These are phyloP conservation scores for Pilatotrama ljubarskyi DNA, from an alignment of 768 basidiomycete species.

Conservation along the genomic window DNA sequence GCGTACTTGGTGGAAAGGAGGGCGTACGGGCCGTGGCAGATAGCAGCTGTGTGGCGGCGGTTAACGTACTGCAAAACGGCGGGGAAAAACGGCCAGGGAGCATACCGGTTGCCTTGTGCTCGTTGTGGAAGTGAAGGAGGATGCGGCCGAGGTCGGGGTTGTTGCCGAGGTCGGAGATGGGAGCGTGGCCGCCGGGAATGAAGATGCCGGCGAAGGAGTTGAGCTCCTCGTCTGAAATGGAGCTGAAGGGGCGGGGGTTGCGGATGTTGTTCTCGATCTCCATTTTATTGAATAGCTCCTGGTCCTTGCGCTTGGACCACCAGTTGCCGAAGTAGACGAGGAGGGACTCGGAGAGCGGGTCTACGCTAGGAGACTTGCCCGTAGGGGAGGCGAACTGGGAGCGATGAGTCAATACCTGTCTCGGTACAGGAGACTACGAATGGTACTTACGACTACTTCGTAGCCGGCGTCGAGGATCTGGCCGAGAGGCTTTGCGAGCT, in stretches of 20 bases:
- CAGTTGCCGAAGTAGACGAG: slow-evolving; percentile 28
- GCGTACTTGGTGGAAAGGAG: slow-evolving; percentile 30
- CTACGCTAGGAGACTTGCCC: slow-evolving; percentile 26
- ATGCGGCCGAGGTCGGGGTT: slow-evolving; percentile 31
- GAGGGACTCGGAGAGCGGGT: slow-evolving; percentile 27
- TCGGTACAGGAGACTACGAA: not conserved
- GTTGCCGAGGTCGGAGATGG: slow-evolving; percentile 27
- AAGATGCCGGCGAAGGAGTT: slow-evolving; percentile 27
- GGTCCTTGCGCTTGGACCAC: slow-evolving; percentile 24
- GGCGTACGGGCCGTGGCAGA: slow-evolving; percentile 31
- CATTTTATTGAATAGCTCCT: slow-evolving; percentile 24
- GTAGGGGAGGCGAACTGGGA: slow-evolving; percentile 28
- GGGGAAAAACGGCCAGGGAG: not conserved
- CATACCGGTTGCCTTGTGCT: slow-evolving; percentile 27
- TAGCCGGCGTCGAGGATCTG: slow-evolving; percentile 30
- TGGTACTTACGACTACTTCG: slow-evolving; percentile 22
- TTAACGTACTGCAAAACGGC: not conserved
- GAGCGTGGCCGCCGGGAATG: slow-evolving; percentile 33
- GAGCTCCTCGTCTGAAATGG: slow-evolving; percentile 28
- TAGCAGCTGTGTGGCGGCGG: slow-evolving; percentile 6
- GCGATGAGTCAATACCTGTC: not conserved
- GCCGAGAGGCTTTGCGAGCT: slow-evolving; percentile 29
- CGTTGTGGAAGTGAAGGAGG: slow-evolving; percentile 27
- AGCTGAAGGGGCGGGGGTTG: slow-evolving; percentile 26
- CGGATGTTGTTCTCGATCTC: slow-evolving; percentile 25